Conservation (phyloP, 306 rosid genomes). For the Alnus glutinosa region DNA sequence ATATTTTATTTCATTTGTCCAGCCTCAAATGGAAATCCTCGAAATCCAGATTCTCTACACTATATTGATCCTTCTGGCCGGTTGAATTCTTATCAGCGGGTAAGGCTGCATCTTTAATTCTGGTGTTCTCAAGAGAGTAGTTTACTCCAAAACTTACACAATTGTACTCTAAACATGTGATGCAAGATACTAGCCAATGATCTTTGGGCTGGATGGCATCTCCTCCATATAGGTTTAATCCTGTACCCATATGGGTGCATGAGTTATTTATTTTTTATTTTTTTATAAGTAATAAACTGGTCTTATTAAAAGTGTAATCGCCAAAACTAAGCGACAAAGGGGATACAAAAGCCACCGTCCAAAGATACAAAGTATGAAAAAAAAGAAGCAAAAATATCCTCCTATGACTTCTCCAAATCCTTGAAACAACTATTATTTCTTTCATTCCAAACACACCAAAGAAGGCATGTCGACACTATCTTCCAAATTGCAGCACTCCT, state of each 20-base stretch:
- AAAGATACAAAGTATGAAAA: too few species aligned
- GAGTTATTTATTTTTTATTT: too few species aligned
- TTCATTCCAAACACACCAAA: too few species aligned
- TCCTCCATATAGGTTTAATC: neutral
- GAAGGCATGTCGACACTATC: too few species aligned
- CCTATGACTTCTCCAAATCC: too few species aligned
- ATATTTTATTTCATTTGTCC: conserved; percentile 30
- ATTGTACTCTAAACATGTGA: neutral
- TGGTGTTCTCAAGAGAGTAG: neutral
- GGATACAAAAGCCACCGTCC: too few species aligned
- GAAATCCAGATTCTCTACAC: conserved; percentile 56
- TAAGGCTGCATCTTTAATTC: conserved; percentile 25
- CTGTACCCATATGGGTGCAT: neutral
- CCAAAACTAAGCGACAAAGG: too few species aligned
- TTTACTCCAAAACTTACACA: neutral
- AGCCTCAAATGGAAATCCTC: conserved; percentile 90
- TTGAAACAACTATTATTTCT: too few species aligned
- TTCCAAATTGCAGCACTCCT: too few species aligned
- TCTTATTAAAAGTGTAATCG: too few species aligned
- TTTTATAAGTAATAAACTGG: too few species aligned
- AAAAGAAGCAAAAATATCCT: too few species aligned
- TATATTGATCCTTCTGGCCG: conserved; percentile 59
- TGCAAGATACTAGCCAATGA: neutral
- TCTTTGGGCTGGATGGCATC: neutral
- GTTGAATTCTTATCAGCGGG: conserved; percentile 79